Conservation (phyloP, 140 eudicot genomes). For the Bidens hawaiensis region DNA sequence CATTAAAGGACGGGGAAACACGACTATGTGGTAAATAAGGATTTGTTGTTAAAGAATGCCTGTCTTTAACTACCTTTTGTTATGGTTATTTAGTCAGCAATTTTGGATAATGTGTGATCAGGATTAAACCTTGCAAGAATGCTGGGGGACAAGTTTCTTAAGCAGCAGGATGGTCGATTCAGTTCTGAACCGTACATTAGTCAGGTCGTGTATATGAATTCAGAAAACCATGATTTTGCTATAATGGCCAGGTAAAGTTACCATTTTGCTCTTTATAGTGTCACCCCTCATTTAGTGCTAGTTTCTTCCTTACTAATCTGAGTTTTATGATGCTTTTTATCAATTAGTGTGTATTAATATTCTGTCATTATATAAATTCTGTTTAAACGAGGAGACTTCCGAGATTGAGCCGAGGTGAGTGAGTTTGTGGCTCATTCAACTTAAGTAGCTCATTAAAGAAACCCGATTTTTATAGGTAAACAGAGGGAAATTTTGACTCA, state of each 20-base stretch:
- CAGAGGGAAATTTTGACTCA: too few relatives aligned
- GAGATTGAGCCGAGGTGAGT: too few relatives aligned
- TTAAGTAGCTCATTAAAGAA: too few relatives aligned
- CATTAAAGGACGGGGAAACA: constrained; percentile 86
- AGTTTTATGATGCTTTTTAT: constrained; percentile 4
- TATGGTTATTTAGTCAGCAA: not conserved
- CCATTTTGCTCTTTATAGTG: constrained; percentile 7
- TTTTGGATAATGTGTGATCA: constrained; percentile 25
- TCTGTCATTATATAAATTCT: not conserved
- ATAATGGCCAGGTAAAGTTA: constrained; percentile 71
- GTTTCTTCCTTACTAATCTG: not conserved
- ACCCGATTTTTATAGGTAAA: too few relatives aligned
- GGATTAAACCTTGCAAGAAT: constrained; percentile 89
- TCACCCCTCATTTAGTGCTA: not conserved
- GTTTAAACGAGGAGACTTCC: too few relatives aligned
- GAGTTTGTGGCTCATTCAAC: too few relatives aligned
- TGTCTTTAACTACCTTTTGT: not conserved
- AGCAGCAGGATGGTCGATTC: constrained; percentile 88
- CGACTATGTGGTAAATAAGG: constrained; percentile 64
- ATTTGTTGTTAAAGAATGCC: not conserved
- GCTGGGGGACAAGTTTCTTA: constrained; percentile 93
- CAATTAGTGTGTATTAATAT: not conserved
- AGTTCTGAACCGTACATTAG: constrained; percentile 90
- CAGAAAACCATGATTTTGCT: constrained; percentile 67
- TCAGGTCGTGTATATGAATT: constrained; percentile 62